Evolutionary conservation across 371 early-diverging fungal genomes (phyloP).

Genomic region (Dentiscutata heterogama): DNA sequence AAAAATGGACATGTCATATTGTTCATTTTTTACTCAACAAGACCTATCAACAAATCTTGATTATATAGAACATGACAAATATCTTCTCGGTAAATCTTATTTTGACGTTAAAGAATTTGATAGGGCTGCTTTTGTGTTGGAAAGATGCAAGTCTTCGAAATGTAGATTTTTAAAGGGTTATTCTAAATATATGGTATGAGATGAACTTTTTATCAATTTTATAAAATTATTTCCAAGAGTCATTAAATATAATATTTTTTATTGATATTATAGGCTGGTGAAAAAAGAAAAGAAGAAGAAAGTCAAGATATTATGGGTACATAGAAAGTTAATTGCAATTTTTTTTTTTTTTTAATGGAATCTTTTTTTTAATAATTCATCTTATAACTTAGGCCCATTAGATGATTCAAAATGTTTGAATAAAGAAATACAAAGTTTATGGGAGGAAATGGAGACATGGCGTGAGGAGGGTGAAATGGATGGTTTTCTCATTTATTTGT

Average conservation of each 20-base stretch:
- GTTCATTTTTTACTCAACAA: background rate
- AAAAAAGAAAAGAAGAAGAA: slow-evolving; percentile 69
- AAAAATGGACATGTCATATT: background rate
- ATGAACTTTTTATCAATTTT: background rate
- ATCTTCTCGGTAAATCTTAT: slow-evolving; percentile 73
- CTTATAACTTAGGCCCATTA: slow-evolving; percentile 52
- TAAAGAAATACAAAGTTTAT: slow-evolving; percentile 59
- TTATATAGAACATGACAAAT: slow-evolving; percentile 61
- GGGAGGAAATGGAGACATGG: slow-evolving; percentile 59
- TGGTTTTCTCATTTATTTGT: slow-evolving; percentile 77
- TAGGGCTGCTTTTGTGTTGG: slow-evolving; percentile 64
- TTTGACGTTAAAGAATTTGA: slow-evolving; percentile 81
- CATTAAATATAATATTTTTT: background rate
- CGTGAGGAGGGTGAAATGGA: slow-evolving; percentile 63
- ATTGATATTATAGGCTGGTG: slow-evolving; percentile 61
- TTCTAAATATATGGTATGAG: slow-evolving; percentile 69
- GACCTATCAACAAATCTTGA: background rate
- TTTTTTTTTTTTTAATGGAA: background rate
- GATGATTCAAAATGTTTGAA: slow-evolving; percentile 61
- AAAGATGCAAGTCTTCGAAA: slow-evolving; percentile 59
- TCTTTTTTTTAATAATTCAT: background rate
- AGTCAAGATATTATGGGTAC: slow-evolving; percentile 66
- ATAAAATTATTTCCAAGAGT: background rate
- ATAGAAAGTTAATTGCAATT: background rate
- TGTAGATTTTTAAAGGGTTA: slow-evolving; percentile 76